A percentile compares a stretch with the other conserved stretches of the same genome.
These are phyloP conservation scores for Leccinum fibrillosum DNA, from an alignment of 768 basidiomycete genomes.

Conservation along the genomic window DNA sequence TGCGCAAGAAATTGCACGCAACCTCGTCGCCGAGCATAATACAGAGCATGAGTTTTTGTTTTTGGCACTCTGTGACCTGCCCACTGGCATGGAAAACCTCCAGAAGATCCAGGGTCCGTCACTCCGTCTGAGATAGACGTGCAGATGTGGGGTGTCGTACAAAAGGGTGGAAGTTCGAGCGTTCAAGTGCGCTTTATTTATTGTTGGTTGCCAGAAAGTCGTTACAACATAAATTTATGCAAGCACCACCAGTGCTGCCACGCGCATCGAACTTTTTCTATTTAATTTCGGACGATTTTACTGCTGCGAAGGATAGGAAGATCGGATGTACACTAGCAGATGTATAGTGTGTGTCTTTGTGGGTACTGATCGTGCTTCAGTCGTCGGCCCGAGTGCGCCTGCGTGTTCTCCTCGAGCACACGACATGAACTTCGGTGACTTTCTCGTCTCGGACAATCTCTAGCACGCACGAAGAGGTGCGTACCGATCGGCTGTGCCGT, in stretches of 20 bases:
- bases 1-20: background rate
- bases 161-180: too few species aligned
- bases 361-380: too few species aligned
- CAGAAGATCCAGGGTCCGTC: background rate
- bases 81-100: background rate
- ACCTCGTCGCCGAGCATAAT: background rate
- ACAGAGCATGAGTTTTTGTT: background rate
- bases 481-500: background rate
- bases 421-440: background rate
- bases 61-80: background rate
- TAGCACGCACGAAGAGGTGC: constrained; percentile 59
- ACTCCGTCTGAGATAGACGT: too few species aligned
- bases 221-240: too few species aligned
- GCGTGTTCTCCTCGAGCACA: background rate
- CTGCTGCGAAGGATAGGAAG: background rate
- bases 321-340: background rate
- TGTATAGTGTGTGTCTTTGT: too few species aligned
- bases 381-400: background rate
- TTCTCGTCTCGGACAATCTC: background rate
- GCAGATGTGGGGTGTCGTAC: too few species aligned
- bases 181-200: too few species aligned
- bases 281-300: background rate
- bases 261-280: background rate
- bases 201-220: too few species aligned
- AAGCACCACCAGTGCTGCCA: background rate